Conservation (phyloP, 257 asterid species). For the Solanum sparsipilum region DNA sequence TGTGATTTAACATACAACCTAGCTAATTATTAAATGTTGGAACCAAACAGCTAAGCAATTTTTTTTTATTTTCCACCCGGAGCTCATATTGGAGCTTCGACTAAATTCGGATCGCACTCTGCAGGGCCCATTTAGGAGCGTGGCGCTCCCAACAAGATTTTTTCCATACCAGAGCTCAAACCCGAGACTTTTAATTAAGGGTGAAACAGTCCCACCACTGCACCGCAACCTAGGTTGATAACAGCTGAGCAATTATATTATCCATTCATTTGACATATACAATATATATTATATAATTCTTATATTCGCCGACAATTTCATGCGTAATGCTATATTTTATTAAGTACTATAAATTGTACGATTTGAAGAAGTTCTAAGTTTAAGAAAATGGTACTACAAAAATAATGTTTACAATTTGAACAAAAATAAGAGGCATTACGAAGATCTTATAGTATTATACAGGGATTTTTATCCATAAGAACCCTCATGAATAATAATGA, state of each 20-base stretch:
- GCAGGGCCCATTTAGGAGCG: rapidly evolving
- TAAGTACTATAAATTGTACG: not conserved
- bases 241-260: not conserved
- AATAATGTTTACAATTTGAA: not conserved
- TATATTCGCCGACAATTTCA: not conserved
- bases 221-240: not conserved
- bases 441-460: not conserved
- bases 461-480: not conserved
- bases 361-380: not conserved
- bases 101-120: rapidly evolving
- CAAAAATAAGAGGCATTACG: not conserved
- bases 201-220: not conserved
- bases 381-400: not conserved
- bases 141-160: not conserved
- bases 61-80: no score
- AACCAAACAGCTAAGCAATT: not conserved
- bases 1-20: not conserved
- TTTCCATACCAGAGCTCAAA: no score
- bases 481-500: not conserved
- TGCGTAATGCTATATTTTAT: not conserved
- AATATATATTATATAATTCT: not conserved
- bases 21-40: not conserved
- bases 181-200: no score
- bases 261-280: not conserved
- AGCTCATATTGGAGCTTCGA: rapidly evolving